Evolutionary conservation across 192 early-diverging fungal species (phyloP), one percentile per base, ranked within the genome.

Genomic region (Endogone sp.): DNA sequence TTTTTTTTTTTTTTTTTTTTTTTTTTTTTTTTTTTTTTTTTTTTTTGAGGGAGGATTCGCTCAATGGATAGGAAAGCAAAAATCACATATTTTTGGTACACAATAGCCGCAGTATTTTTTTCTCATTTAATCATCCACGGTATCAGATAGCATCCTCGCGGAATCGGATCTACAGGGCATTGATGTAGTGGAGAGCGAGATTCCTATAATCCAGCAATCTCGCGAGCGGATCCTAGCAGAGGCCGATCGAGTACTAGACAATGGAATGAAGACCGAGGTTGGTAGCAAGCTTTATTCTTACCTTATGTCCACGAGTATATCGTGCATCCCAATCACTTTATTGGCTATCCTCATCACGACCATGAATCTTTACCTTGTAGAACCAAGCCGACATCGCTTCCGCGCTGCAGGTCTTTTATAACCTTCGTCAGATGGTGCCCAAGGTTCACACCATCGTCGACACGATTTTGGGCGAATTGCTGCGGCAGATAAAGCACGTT

Each of bases 161-260:
- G 89, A 89, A 44, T 72, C 75, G 2, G 86, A 89, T 73, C 76
- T 92, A 63, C 75, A 80, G 21, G 91, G 89, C 9, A 89, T 92
- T 68, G 80, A 86, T 60, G 75, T 88, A 23, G 83, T 91, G 2
- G 86, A 88, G 60, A 68, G 67, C 3, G 84, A 91, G 62, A 44
- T 86, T 21, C 62, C 62, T 9, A 73, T 78, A 24, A 78, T 92
- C 29, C 63, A 75, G 60, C 66, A 79, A 8, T 70, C 79, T 8
- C 80, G 81, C 60, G 65, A 68, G 21, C 61, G 68, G 29, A 81
- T 91, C 29, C 58, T 79, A 11, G 66, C 74, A 0, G 75, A 83
- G 62, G 88, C 84, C 3, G 77, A 87, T 24, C 69, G 69, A 26
- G 69, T 86, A 24, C 64, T 86, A 55, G 68, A 81, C 25, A 70